Conservation (phyloP, 352 stramenopile species). For the Globisporangium perplexum region DNA sequence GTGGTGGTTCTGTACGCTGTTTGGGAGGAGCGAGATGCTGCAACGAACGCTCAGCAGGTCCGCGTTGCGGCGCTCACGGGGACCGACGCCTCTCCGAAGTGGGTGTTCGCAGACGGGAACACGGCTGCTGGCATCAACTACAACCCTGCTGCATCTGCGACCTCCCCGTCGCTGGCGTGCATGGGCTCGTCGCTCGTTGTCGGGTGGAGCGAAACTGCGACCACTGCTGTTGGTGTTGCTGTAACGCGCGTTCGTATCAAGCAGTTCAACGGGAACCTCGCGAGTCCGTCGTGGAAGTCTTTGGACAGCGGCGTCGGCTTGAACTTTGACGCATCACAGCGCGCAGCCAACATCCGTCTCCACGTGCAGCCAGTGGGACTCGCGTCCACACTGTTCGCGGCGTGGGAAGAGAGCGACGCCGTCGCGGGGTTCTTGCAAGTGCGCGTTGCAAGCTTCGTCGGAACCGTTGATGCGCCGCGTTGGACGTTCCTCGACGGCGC, state of each 20-base stretch:
- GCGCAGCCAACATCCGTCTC: slow-evolving; percentile 39
- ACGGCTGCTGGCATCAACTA: slow-evolving; percentile 33
- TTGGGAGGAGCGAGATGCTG: slow-evolving; percentile 44
- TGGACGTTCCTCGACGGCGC: slow-evolving; percentile 48
- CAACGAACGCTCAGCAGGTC: slow-evolving; percentile 29
- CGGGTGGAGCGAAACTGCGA: slow-evolving; percentile 39
- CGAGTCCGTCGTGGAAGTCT: slow-evolving; percentile 25
- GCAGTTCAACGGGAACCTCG: slow-evolving; percentile 36
- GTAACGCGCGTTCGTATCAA: slow-evolving; percentile 23
- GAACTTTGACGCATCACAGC: slow-evolving; percentile 37
- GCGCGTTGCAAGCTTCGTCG: slow-evolving; percentile 27
- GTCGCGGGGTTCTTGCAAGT: slow-evolving; percentile 27
- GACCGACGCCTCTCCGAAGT: slow-evolving; percentile 27
- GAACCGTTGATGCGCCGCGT: neutral
- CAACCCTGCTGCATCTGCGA: slow-evolving; percentile 20
- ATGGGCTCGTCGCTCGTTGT: slow-evolving; percentile 28
- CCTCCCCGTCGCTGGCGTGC: slow-evolving; percentile 34
- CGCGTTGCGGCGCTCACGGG: slow-evolving; percentile 44
- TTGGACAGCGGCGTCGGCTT: slow-evolving; percentile 29
- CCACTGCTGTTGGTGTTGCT: slow-evolving; percentile 5
- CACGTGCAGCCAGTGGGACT: slow-evolving; percentile 9
- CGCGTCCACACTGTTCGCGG: slow-evolving; percentile 21
- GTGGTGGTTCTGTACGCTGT: slow-evolving; percentile 31
- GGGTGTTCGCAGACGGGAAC: slow-evolving; percentile 53
- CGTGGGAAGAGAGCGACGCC: slow-evolving; percentile 45